Evolutionary conservation across 202 grass and related monocot genomes (phyloP).

Genomic region (Carex arenaria): DNA sequence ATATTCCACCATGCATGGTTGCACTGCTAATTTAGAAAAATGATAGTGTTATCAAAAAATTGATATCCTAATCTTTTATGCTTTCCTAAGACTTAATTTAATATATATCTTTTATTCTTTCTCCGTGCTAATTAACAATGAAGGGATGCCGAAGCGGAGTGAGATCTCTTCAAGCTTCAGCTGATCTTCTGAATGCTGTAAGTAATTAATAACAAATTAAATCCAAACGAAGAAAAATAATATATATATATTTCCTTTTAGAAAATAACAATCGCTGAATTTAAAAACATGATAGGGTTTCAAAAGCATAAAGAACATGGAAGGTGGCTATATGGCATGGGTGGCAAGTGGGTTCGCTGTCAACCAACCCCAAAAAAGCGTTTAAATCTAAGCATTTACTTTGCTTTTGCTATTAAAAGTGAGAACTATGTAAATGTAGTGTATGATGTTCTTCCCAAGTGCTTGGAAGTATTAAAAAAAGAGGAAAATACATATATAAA

Average conservation of each 20-base stretch:
- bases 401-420: not conserved
- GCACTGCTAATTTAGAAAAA: too few relatives aligned
- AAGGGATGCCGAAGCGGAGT: conserved; percentile 70
- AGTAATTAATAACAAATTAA: not conserved
- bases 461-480: not conserved
- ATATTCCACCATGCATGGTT: too few relatives aligned
- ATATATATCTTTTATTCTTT: not conserved
- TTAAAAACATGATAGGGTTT: conserved; percentile 36
- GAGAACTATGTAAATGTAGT: not conserved
- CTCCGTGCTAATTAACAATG: not conserved
- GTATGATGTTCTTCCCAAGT: not conserved
- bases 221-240: not conserved
- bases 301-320: conserved; percentile 66
- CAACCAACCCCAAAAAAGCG: conserved; percentile 17
- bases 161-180: conserved; percentile 54
- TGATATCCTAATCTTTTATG: not conserved
- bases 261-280: not conserved
- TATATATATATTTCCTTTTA: not conserved
- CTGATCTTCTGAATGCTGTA: conserved; percentile 43
- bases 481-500: not conserved
- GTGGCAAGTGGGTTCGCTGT: conserved; percentile 33
- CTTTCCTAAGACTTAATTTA: too few relatives aligned
- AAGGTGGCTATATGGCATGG: conserved; percentile 58
- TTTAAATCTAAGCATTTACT: not conserved
- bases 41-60: not conserved